A percentile compares a stretch with the other conserved stretches of the same genome.
These are phyloP conservation scores for Trichoderma aggressivum DNA, from an alignment of 2,329 filamentous ascomycete species.

Conservation along the genomic window DNA sequence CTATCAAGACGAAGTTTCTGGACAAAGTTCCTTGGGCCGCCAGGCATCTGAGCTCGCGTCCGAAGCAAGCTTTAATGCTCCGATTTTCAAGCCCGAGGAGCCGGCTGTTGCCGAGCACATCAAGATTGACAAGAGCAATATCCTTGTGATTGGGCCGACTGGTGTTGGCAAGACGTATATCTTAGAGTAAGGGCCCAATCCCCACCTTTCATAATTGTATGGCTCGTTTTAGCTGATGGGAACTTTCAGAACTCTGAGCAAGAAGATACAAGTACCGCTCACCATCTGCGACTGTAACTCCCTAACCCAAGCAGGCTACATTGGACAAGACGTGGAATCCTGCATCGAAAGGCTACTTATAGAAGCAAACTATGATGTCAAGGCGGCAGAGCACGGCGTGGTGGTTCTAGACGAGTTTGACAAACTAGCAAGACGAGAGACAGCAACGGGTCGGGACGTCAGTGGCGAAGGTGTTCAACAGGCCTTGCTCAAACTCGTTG, in stretches of 20 bases:
- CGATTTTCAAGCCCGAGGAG: conserved; percentile 51
- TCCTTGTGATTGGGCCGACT: conserved; percentile 85
- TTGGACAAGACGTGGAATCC: conserved; percentile 95
- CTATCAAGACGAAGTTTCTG: conserved; percentile 51
- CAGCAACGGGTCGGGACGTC: conserved; percentile 86
- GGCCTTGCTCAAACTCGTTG: conserved; percentile 90
- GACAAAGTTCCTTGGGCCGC: conserved; percentile 47
- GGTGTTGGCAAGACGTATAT: conserved; percentile 97
- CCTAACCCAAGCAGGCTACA: conserved; percentile 94
- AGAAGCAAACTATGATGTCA: conserved; percentile 84
- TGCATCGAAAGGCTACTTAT: conserved; percentile 89
- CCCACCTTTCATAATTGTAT: not conserved
- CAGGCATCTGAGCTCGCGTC: conserved; percentile 38
- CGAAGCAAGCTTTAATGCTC: conserved; percentile 36
- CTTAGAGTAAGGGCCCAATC: conserved; percentile 53
- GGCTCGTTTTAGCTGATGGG: conserved; percentile 22
- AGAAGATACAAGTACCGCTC: conserved; percentile 91
- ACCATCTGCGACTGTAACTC: conserved; percentile 95
- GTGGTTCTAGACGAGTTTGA: conserved; percentile 96
- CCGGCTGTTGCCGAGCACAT: conserved; percentile 45
- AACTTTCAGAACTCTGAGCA: conserved; percentile 72
- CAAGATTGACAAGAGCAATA: conserved; percentile 92
- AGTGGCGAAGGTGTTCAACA: conserved; percentile 96
- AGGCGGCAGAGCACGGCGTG: conserved; percentile 83
- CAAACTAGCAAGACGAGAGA: conserved; percentile 88